Base-by-base conservation (phyloP, 1,284 basidiomycete genomes). In the Microbotryomycetes sp. region DNA sequence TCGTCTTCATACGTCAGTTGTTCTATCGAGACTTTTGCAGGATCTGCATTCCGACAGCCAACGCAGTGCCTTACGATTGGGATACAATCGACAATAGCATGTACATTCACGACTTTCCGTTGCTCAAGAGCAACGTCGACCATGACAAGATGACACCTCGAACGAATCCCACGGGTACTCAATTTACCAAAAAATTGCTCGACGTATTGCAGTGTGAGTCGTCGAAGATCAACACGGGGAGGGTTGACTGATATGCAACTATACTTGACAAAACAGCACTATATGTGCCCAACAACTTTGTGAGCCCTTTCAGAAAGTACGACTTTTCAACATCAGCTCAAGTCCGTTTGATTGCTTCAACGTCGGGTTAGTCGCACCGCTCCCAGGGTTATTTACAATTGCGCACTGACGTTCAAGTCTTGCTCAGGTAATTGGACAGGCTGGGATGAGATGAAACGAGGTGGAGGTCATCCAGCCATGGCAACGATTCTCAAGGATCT, bases 51-150 rank as follows among this genome's bases (percentile, higher is more conserved):
- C 63, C 68, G 1, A 63, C 65, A 0, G 68, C 68, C 5, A 69
- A 69, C 36, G 51, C 54, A 4, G 36, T 69, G 48, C 23, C 50
- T 2, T 65, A 63, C 47, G 68, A 69, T 45, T 69, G 63, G 61
- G 28, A 9, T 3, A 6, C 3, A 12, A 65, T 67, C 30, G 68
- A 69, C 56, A 69, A 69, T 49, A 59, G 56, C 19, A 45, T 67
- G 52, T 69, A 60, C 55, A 50, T 67, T 12, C 63, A 67, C 16
- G 68, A 69, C 55, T 69, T 69, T 29, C 65, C 68, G 2, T 36
- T 47, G 28, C 56, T n/a, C 1, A 6, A 25, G 1, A 5, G n/a
- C 31, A 9, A 49, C 4, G n/a, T 42, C 19, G n/a, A 3, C 2
- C 22, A 22, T 42, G 31, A n/a, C 15, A 25, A 12, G 48, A 2